These are phyloP conservation scores for Pyrenochaeta sp. DNA, from an alignment of 2,329 filamentous ascomycete species.

Conservation along the genomic window DNA sequence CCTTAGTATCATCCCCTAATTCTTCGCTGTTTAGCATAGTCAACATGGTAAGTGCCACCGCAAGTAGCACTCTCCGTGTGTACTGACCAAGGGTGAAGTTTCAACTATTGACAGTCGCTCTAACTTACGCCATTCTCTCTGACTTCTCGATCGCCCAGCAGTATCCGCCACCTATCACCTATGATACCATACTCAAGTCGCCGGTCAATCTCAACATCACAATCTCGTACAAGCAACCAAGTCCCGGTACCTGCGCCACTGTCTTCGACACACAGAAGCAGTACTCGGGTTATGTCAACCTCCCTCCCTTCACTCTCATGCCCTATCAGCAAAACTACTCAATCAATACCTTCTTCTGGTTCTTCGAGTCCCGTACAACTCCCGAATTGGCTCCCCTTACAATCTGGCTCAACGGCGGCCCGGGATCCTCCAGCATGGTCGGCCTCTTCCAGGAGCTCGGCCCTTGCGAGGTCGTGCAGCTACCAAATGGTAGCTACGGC, in stretches of 20 bases:
- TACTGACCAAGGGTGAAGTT: constrained; percentile 45
- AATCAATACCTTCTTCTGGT: constrained; percentile 72
- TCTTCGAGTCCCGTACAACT: constrained; percentile 65
- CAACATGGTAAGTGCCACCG: not conserved
- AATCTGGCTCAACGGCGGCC: constrained; percentile 72
- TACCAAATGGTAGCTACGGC: constrained; percentile 57
- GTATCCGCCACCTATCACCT: constrained; percentile 50
- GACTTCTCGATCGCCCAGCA: constrained; percentile 49
- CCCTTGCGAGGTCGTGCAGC: constrained; percentile 54
- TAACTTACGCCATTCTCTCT: constrained; percentile 19
- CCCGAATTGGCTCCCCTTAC: constrained; percentile 62
- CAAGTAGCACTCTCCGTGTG: not conserved
- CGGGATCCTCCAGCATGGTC: constrained; percentile 70
- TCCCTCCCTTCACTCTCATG: constrained; percentile 62
- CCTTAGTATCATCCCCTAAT: constrained; percentile 23
- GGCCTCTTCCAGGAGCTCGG: constrained; percentile 71
- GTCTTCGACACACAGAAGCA: constrained; percentile 72
- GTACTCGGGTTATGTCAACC: constrained; percentile 70
- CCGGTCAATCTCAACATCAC: constrained; percentile 70
- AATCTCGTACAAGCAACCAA: constrained; percentile 72
- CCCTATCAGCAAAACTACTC: constrained; percentile 62
- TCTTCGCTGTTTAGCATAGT: constrained; percentile 3
- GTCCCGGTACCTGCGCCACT: constrained; percentile 69
- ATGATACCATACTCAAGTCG: constrained; percentile 65
- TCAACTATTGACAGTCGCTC: constrained; percentile 41